phyloP scores from a whole-genome alignment of 2,329 filamentous ascomycete genomes.

The Emericellopsis cladophorae region DNA sequence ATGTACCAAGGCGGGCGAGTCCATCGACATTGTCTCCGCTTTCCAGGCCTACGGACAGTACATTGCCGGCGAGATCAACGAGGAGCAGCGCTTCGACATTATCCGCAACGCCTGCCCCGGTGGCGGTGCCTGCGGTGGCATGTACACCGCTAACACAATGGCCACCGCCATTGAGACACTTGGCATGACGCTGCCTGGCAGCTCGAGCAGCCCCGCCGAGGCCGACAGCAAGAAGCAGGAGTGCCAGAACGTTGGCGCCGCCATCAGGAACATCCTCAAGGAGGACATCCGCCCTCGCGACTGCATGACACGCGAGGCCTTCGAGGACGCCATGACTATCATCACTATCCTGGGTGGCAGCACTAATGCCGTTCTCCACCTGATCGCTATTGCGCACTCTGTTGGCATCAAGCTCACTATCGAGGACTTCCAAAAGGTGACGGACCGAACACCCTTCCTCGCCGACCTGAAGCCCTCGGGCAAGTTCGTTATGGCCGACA shows the following conservation, averaged over 20 bases:
- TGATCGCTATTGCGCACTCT: conserved; percentile 73
- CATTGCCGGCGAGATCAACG: conserved; percentile 79
- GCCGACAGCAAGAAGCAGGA: conserved; percentile 59
- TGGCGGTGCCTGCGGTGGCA: conserved; percentile 62
- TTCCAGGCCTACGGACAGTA: conserved; percentile 98
- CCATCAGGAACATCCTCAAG: conserved; percentile 61
- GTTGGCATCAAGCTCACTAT: conserved; percentile 73
- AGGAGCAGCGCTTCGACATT: conserved; percentile 87
- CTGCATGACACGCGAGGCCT: conserved; percentile 67
- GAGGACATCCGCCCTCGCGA: conserved; percentile 69
- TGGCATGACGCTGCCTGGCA: conserved; percentile 75
- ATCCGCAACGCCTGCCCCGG: conserved; percentile 72
- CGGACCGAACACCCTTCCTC: conserved; percentile 66
- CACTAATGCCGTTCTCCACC: conserved; percentile 74
- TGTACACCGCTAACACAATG: conserved; percentile 96
- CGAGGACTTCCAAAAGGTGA: conserved; percentile 76
- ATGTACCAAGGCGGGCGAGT: conserved; percentile 61
- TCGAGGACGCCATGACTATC: conserved; percentile 76
- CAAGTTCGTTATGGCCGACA: conserved; percentile 74
- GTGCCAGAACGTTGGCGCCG: conserved; percentile 58
- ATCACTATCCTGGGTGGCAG: conserved; percentile 75
- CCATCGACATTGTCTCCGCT: conserved; percentile 89
- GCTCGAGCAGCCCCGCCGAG: conserved; percentile 68
- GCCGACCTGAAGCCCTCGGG: conserved; percentile 78
- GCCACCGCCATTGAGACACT: conserved; percentile 86